Percentiles rank a stretch among this genome's conserved stretches.
Evolutionary conservation across 331 rosid genomes (phyloP).

Genomic region (Dryas integrifolia): DNA sequence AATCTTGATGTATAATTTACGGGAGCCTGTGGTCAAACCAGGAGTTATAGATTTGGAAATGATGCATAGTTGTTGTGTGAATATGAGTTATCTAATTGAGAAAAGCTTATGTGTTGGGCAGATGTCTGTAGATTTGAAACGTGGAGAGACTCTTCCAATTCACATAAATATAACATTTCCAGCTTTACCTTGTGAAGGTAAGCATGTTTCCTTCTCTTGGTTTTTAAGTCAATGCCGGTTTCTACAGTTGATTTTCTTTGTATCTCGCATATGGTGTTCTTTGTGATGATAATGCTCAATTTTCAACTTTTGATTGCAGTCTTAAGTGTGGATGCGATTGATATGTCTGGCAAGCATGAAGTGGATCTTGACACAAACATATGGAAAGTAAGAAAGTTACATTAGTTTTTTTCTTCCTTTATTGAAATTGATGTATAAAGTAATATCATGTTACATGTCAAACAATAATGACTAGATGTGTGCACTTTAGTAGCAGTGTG

Average conservation of each 20-base stretch:
- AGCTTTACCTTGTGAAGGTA: constrained; percentile 92
- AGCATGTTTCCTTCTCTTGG: constrained; percentile 26
- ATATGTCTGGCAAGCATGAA: constrained; percentile 98
- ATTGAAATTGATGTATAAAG: no score
- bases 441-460: background rate
- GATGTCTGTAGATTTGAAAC: constrained; percentile 98
- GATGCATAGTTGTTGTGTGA: background rate
- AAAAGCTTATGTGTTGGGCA: constrained; percentile 30
- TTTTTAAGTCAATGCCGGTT: constrained; percentile 13
- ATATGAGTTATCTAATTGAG: background rate
- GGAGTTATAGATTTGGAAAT: background rate
- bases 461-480: background rate
- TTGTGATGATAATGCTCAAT: constrained; percentile 2
- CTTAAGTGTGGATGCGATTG: constrained; percentile 89
- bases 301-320: constrained; percentile 47
- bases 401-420: background rate
- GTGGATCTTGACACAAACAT: constrained; percentile 97
- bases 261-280: background rate
- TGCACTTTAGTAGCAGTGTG: background rate
- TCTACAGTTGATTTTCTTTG: background rate
- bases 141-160: constrained; percentile 96
- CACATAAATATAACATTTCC: constrained; percentile 95
- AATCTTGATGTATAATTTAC: no score
- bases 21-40: background rate
- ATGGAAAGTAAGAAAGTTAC: constrained; percentile 70